A percentile compares a stretch with the other conserved stretches of the same genome.
Evolutionary conservation across 306 rosid species (phyloP).

Genomic region (Quercus cerris): DNA sequence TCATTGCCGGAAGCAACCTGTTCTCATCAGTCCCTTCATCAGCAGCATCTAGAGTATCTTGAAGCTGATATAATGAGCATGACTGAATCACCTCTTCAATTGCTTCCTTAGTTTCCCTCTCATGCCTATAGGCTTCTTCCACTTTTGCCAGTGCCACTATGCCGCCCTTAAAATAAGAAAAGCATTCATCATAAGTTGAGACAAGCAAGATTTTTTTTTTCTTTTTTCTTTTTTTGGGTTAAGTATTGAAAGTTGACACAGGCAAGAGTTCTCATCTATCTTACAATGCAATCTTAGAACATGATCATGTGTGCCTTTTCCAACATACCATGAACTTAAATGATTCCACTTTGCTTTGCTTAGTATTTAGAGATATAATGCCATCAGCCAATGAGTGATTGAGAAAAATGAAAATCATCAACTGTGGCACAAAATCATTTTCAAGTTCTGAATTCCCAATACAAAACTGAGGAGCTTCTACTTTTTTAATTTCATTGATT

Average conservation of each 20-base stretch:
- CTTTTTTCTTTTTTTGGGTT: too few species aligned
- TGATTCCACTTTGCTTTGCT: background rate
- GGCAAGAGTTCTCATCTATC: background rate
- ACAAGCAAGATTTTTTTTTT: too few species aligned
- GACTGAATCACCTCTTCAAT: constrained; percentile 55
- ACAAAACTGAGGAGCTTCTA: background rate
- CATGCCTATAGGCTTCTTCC: constrained; percentile 74
- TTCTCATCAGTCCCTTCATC: constrained; percentile 78
- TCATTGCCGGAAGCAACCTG: constrained; percentile 95
- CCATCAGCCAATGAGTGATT: background rate
- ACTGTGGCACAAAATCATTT: background rate
- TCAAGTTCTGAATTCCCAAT: background rate
- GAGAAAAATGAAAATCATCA: background rate
- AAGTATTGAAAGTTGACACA: too few species aligned
- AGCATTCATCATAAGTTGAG: background rate
- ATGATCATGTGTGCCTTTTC: background rate
- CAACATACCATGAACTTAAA: background rate
- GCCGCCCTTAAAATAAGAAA: constrained; percentile 43
- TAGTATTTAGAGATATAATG: background rate
- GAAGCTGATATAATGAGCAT: constrained; percentile 53
- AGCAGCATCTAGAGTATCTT: constrained; percentile 55
- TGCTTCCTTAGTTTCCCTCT: constrained; percentile 66
- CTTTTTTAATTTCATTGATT: background rate
- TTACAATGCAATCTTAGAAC: background rate
- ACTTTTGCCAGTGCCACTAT: constrained; percentile 59